phyloP scores from a whole-genome alignment of 495 filamentous ascomycete species.

The Aspergillus hancockii region DNA sequence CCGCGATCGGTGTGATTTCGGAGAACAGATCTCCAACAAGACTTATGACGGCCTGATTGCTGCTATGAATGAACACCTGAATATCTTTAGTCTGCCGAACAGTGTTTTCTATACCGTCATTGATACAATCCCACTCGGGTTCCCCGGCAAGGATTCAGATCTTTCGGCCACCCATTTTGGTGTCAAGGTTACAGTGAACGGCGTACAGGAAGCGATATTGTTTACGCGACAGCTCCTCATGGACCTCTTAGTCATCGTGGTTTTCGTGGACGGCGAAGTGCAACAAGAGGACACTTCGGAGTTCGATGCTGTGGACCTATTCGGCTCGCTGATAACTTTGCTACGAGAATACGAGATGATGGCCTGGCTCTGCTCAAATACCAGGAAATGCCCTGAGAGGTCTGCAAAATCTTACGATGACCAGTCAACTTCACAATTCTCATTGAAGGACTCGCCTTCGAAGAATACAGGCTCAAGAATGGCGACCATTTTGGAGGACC shows the following conservation, averaged over 20 bases:
- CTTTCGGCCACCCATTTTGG: constrained; percentile 67
- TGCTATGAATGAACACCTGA: constrained; percentile 39
- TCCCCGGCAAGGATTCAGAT: constrained; percentile 46
- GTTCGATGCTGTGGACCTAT: constrained; percentile 70
- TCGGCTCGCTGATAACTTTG: constrained; percentile 61
- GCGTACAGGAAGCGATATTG: constrained; percentile 75
- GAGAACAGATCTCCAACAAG: constrained; percentile 72
- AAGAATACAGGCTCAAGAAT: constrained; percentile 29
- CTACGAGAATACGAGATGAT: constrained; percentile 77
- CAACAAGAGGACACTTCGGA: constrained; percentile 64
- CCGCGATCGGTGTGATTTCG: constrained; percentile 70
- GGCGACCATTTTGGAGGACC: constrained; percentile 49
- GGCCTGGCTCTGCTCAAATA: constrained; percentile 72
- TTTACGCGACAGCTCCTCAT: constrained; percentile 67
- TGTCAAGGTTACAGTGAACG: constrained; percentile 66
- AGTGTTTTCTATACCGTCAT: constrained; percentile 54
- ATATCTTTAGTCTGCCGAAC: constrained; percentile 48
- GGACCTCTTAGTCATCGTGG: constrained; percentile 77
- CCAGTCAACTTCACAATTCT: constrained; percentile 22
- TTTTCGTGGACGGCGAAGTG: constrained; percentile 79
- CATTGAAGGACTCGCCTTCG: constrained; percentile 29
- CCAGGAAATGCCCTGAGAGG: constrained; percentile 33
- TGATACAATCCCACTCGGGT: constrained; percentile 38
- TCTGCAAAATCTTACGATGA: constrained; percentile 21
- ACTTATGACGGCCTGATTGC: constrained; percentile 50